Evolutionary conservation across 2,329 filamentous ascomycete species (phyloP), one percentile per base, ranked within the genome.

Genomic region (Pseudocercospora fijiensis): DNA sequence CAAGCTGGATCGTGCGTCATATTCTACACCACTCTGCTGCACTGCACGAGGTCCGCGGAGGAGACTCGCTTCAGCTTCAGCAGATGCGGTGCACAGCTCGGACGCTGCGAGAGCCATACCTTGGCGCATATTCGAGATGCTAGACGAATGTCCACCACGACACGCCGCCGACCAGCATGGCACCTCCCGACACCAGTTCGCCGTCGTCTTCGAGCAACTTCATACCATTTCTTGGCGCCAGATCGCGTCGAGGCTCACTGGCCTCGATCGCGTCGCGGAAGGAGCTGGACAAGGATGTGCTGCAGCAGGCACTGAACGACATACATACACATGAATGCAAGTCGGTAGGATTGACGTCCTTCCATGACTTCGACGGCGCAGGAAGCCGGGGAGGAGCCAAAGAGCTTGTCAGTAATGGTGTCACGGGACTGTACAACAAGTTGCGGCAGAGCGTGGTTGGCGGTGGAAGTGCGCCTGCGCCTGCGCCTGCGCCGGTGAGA

Each of bases 321-420:
- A 96, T 97, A 69, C 94, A 97, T 77, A 92, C 83, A 57, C 88
- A 90, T 5, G 92, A 93, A n/a, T 96, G 90, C 73, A 90, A 91
- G 75, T 90, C 90, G 33, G 90, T 90, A 67, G 86, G 88, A 33
- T 83, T 98, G 55, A 98, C 94, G 2, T 96, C 92, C 8, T 98
- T 98, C 78, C 96, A 96, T 78, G 93, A 97, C 74, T 93, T 96
- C 72, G 90, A 95, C 67, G 90, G 94, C 76, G 92, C 94, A 4
- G 67, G 63, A 37, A 62, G 60, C 22, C 66, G 70, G 24, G 45
- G 67, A 16, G 74, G 74, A 16, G 69, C 75, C 10, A 77, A 77
- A 68, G 76, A 77, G 68, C 64, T 76, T 30, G 75, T 76, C 60
- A 74, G 70, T 61, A 74, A 70, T 63, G 75, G 76, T 20, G 81